Evolutionary conservation across 108 stramenopile species (phyloP), one percentile per base, ranked within the genome.

Genomic region (Nannochloropsis gaditana): DNA sequence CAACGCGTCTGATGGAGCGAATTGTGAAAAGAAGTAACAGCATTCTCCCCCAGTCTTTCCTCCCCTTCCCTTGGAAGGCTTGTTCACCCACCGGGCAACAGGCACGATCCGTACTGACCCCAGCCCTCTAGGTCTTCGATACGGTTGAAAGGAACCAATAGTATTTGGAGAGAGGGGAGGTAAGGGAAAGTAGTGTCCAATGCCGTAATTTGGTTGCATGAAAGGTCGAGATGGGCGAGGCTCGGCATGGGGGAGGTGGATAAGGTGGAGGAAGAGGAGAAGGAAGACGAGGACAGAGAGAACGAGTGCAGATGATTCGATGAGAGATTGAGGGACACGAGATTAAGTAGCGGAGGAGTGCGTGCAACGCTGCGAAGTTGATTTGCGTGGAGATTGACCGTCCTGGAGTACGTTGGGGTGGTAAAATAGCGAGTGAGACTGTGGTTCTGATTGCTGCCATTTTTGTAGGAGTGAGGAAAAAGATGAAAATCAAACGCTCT

Each of bases 341-440:
- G 59, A 6, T n/a, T n/a, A n/a, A n/a, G 3, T 15, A 73, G 59
- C 19, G 59, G 59, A 73, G 59, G 59, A n/a, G n/a, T 15, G 59
- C n/a, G 59, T 15, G 59, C 59, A 6, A 73, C 6, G 8, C 5
- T 73, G 15, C 59, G 59, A 73, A 73, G 59, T n/a, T 73, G 3
- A n/a, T 73, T 73, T 15, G 59, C 59, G n/a, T 73, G 59, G 59
- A 73, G 59, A 2, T 73, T 73, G 59, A 73, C n/a, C n/a, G 59
- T n/a, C 59, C 59, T 73, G 15, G 31, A 31, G 31, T 31, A 31
- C 31, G 1, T 31, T 31, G 31, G 31, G 31, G 31, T 31, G 31
- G 31, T 31, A 31, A 31, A 1, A 31, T 31, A 31, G 31, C 31
- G 31, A 31, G 31, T 31, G 31, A 31, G 1, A 31, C 31, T 31